phyloP scores from a whole-genome alignment of 768 basidiomycete genomes.

The Cystobasidium onofrii region DNA sequence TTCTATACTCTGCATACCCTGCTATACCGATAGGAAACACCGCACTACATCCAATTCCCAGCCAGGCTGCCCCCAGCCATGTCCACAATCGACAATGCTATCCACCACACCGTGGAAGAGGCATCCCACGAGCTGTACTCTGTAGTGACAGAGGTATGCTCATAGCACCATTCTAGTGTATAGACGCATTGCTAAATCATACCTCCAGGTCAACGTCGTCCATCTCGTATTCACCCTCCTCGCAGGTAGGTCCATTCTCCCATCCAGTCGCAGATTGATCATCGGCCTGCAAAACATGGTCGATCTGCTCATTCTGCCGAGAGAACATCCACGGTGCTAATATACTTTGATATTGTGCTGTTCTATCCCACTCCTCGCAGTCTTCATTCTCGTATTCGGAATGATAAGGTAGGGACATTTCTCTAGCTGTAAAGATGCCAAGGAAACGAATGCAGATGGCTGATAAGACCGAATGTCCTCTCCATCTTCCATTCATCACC shows the following conservation, averaged over 20 bases:
- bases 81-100: not conserved
- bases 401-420: conserved; percentile 40
- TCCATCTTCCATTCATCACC: too few species aligned
- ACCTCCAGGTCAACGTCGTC: conserved; percentile 38
- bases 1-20: too few species aligned
- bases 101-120: conserved; percentile 10
- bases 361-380: too few species aligned
- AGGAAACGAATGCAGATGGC: too few species aligned
- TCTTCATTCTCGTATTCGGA: conserved; percentile 40
- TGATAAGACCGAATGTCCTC: too few species aligned
- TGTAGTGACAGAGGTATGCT: conserved; percentile 5
- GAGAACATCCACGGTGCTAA: too few species aligned
- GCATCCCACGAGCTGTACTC: conserved; percentile 18
- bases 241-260: not conserved
- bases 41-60: not conserved
- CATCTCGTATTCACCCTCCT: conserved; percentile 32
- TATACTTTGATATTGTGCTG: too few species aligned
- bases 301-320: too few species aligned
- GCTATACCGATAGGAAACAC: too few species aligned
- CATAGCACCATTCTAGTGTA: not conserved
- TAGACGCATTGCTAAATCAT: not conserved
- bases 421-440: too few species aligned
- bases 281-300: conserved; percentile 7
- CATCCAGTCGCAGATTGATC: not conserved
- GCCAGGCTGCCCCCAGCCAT: not conserved